Percentiles rank a stretch among this genome's conserved stretches.
Evolutionary conservation across 1,139 yeast genomes (phyloP).

Genomic region (Komagataea norvegica): DNA sequence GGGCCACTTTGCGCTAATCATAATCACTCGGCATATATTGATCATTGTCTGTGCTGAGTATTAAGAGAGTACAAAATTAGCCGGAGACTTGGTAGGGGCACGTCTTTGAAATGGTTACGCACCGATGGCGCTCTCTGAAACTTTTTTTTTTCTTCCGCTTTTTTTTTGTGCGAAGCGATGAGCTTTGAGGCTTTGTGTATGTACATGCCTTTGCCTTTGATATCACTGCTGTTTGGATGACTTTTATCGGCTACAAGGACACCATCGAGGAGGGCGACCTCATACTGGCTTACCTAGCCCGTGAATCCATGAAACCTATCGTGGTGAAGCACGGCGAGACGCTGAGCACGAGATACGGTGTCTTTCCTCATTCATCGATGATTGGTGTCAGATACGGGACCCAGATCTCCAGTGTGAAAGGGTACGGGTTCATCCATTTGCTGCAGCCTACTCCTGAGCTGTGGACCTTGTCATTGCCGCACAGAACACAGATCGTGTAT

Average conservation of each 20-base stretch:
- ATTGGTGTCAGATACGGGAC: conserved; percentile 80
- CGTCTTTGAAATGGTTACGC: no score
- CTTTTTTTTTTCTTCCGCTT: conserved; percentile 1
- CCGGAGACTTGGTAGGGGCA: neutral
- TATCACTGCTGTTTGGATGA: conserved; percentile 12
- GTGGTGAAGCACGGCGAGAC: conserved; percentile 52
- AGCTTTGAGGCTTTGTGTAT: no score
- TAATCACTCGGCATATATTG: no score
- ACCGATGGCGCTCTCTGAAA: no score
- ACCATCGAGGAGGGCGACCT: conserved; percentile 77
- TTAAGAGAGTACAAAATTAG: no score
- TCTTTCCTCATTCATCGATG: conserved; percentile 77
- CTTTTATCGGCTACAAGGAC: conserved; percentile 25
- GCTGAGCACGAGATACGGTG: conserved; percentile 84
- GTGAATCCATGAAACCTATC: conserved; percentile 76
- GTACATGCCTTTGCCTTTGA: no score
- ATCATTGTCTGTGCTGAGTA: no score
- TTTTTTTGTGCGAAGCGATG: neutral
- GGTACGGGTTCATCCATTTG: conserved; percentile 82
- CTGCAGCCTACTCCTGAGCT: conserved; percentile 91
- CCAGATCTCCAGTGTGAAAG: conserved; percentile 75
- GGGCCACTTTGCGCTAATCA: no score
- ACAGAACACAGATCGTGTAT: conserved; percentile 95
- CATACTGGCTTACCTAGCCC: conserved; percentile 78
- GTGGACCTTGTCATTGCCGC: conserved; percentile 94